phyloP scores from a whole-genome alignment of 2,329 filamentous ascomycete species.

The Colletotrichum camelliae region DNA sequence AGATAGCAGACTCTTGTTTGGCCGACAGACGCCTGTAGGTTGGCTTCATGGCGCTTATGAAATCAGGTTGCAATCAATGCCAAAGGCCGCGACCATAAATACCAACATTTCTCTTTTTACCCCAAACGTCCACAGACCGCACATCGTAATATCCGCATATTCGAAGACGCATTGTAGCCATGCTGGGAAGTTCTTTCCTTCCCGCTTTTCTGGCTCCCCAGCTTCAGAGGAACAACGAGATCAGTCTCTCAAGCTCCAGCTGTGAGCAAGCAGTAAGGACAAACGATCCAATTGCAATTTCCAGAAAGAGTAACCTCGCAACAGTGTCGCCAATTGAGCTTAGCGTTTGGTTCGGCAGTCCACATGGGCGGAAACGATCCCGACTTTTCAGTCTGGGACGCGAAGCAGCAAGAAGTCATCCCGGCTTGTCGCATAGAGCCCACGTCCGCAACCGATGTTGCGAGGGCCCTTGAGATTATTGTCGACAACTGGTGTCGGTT shows the following conservation, averaged over 20 bases:
- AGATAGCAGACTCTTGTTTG: background rate
- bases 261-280: background rate
- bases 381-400: background rate
- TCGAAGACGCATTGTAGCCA: rapidly evolving
- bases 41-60: background rate
- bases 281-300: background rate
- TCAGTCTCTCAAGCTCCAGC: background rate
- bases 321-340: background rate
- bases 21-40: background rate
- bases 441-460: background rate
- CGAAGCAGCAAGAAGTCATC: background rate
- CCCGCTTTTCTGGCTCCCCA: background rate
- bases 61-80: background rate
- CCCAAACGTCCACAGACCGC: background rate
- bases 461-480: background rate
- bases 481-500: background rate
- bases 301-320: background rate
- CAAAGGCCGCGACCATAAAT: background rate
- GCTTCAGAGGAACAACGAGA: background rate
- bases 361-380: background rate
- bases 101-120: background rate
- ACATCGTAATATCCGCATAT: too few species aligned
- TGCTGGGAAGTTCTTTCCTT: background rate
- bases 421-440: background rate
- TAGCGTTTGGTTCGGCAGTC: background rate